phyloP scores from a whole-genome alignment of 2,329 filamentous ascomycete genomes.

The Aspergillus bombycis region DNA sequence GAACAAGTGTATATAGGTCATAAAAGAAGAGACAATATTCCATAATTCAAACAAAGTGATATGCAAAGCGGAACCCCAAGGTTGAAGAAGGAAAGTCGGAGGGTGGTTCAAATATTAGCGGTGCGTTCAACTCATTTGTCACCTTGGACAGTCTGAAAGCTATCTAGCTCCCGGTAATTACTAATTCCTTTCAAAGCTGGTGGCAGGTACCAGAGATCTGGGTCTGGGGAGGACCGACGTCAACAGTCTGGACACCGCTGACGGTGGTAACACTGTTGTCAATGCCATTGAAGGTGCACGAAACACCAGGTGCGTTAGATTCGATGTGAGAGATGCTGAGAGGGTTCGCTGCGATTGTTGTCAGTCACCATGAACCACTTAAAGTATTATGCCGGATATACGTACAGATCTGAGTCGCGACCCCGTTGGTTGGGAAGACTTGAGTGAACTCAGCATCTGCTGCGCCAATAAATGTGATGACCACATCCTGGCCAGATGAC shows the following conservation, averaged over 20 bases:
- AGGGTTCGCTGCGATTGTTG: conserved; percentile 15
- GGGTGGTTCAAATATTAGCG: background rate
- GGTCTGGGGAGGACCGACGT: conserved; percentile 30
- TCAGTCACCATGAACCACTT: background rate
- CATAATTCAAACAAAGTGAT: background rate
- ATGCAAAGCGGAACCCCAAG: background rate
- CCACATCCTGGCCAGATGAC: background rate
- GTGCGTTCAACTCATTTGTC: background rate
- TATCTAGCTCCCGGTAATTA: background rate
- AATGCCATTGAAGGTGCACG: conserved; percentile 26
- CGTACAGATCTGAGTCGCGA: conserved; percentile 19
- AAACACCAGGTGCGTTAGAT: conserved; percentile 6
- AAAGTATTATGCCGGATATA: background rate
- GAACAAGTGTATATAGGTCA: background rate
- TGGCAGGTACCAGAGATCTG: conserved; percentile 24
- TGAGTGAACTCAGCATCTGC: conserved; percentile 23
- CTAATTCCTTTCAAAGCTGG: background rate
- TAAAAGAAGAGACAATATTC: background rate
- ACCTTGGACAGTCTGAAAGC: too few relatives aligned
- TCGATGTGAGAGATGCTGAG: conserved; percentile 28
- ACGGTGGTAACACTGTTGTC: conserved; percentile 24
- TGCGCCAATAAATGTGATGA: conserved; percentile 26
- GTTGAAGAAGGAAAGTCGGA: background rate
- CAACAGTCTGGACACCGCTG: conserved; percentile 16
- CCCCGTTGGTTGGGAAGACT: conserved; percentile 21